These are phyloP conservation scores for Cucurbita argyrosperma DNA, from an alignment of 306 rosid genomes.

Conservation along the genomic window DNA sequence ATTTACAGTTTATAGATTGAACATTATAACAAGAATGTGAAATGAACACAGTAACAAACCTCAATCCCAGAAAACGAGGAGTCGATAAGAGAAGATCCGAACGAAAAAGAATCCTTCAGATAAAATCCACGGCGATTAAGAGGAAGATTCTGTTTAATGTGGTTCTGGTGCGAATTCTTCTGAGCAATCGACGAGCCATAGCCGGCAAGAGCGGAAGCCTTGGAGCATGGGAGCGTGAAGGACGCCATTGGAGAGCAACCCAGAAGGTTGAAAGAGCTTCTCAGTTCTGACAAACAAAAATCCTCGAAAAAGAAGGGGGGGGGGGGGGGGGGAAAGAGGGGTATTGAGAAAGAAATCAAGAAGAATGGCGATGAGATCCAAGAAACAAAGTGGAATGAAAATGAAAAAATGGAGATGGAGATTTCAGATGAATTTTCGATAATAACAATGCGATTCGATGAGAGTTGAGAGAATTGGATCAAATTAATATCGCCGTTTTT, in stretches of 20 bases:
- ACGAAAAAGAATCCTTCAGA: conserved; percentile 1
- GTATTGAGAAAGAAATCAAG: neutral
- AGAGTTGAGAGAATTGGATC: neutral
- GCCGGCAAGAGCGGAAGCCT: conserved; percentile 16
- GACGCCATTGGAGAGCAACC: conserved; percentile 35
- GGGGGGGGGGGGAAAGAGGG: too few species aligned
- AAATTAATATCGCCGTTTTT: neutral
- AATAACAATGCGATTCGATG: conserved; percentile 12
- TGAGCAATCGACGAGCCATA: conserved; percentile 2
- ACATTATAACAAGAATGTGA: neutral
- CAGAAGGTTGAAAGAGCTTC: conserved; percentile 9
- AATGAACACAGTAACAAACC: conserved; percentile 7
- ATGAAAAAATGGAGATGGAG: neutral
- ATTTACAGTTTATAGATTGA: neutral
- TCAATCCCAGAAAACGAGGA: conserved; percentile 4
- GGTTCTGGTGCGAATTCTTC: conserved; percentile 7
- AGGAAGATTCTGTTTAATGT: conserved; percentile 1
- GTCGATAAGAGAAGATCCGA: conserved; percentile 24
- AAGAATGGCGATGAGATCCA: conserved; percentile 31
- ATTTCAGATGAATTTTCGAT: conserved; percentile 11
- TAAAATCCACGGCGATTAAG: neutral
- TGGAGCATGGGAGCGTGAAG: conserved; percentile 46
- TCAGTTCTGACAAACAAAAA: neutral
- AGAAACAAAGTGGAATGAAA: neutral
- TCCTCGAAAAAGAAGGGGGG: neutral